These are phyloP conservation scores for Pelargonium fulgidum DNA, from an alignment of 441 rosid genomes.

Conservation along the genomic window DNA sequence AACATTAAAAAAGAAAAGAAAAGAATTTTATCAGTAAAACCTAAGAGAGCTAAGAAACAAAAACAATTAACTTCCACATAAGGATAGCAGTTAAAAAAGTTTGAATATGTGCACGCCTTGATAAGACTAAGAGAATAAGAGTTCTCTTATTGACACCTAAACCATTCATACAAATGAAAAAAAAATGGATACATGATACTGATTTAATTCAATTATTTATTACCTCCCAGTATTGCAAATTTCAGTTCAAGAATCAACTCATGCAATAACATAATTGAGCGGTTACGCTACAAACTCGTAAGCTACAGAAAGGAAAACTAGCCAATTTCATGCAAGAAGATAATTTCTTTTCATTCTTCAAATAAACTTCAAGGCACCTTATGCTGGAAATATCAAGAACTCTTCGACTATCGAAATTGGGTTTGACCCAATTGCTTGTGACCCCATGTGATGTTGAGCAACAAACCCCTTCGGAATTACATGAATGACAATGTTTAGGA, in stretches of 20 bases:
- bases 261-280: background rate
- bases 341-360: background rate
- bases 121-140: constrained; percentile 3
- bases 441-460: constrained; percentile 50
- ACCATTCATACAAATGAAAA: background rate
- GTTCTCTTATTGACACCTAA: background rate
- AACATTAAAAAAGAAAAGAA: constrained; percentile 8
- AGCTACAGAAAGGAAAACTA: background rate
- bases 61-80: constrained; percentile 2
- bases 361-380: constrained; percentile 32
- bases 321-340: constrained; percentile 7
- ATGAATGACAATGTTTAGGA: constrained; percentile 45
- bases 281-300: background rate
- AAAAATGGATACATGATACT: background rate
- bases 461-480: constrained; percentile 44
- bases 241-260: background rate
- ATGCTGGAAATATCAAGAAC: constrained; percentile 36
- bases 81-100: background rate
- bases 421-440: constrained; percentile 35
- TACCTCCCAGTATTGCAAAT: background rate
- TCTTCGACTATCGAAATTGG: constrained; percentile 42
- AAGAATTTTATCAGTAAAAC: background rate
- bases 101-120: background rate
- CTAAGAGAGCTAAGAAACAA: background rate
- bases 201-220: background rate